Evolutionary conservation across 345 rosid genomes (phyloP).

Genomic region (Angophora floribunda): DNA sequence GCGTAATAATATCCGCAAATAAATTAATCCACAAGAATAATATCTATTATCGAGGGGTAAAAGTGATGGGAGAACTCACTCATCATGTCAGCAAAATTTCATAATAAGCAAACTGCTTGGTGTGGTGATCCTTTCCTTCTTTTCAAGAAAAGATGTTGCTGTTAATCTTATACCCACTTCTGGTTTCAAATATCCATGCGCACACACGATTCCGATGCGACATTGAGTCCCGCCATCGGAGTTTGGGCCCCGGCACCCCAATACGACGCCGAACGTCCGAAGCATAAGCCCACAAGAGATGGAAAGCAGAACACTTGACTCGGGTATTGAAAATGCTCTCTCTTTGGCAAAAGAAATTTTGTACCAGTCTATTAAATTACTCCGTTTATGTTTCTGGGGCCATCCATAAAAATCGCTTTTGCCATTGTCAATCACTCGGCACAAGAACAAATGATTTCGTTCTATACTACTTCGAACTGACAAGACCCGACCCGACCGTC

Average conservation of each 20-base stretch:
- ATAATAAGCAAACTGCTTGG: background rate
- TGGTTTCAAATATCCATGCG: background rate
- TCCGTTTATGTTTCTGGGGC: background rate
- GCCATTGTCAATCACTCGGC: background rate
- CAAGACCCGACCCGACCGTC: background rate
- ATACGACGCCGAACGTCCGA: background rate
- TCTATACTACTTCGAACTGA: background rate
- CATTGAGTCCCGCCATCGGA: rapidly evolving
- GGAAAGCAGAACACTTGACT: background rate
- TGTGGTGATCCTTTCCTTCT: background rate
- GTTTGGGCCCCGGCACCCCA: background rate
- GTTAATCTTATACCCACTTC: background rate
- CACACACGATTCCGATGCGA: background rate
- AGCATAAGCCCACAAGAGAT: background rate
- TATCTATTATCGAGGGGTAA: background rate
- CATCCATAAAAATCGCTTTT: background rate
- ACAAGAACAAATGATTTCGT: background rate
- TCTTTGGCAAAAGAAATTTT: background rate
- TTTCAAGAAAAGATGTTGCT: background rate
- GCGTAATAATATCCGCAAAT: too few species aligned
- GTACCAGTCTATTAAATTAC: background rate
- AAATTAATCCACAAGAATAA: too few species aligned
- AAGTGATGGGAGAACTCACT: background rate
- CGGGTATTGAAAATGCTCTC: background rate
- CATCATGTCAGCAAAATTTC: background rate